Base-by-base conservation (phyloP, 768 basidiomycete species). In the Leccinum fibrillosum region DNA sequence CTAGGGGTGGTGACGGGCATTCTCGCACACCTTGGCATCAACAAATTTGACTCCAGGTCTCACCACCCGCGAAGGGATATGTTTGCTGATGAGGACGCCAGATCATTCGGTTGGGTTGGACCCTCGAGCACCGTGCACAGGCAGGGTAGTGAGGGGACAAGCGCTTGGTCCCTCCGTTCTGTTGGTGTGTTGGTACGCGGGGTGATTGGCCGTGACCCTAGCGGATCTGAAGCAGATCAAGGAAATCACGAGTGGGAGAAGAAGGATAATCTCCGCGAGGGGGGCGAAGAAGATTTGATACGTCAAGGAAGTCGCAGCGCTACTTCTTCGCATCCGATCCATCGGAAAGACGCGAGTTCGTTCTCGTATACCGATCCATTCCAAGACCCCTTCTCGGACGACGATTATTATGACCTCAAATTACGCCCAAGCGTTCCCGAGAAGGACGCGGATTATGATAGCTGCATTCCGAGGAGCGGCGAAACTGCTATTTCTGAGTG, bases 1-100 rank as follows among this genome's bases (percentile, higher is more conserved):
- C 30, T 52, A 8, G 48, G 57, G 5, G 42, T 55, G n/a, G 39
- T 73, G 19, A 58, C 45, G 8, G 63, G 55, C 32, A 28, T 69
- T 49, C 59, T 74, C n/a, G 51, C 63, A 51, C 54, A 52, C 23
- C 51, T 74, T n/a, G 66, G 71, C 32, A 47, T 72, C 56, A 54
- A 39, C 23, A 69, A 54, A 52, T 52, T 49, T 55, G 54, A 52
- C 11, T 55, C 53, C 15, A 37, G 6, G 9, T n/a, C 53, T 17
- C 54, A 5, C 28, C 65, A 55, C 9, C 72, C 70, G 54, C 78
- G 89, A 30, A 78, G 80, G 30, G 88, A 92, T 67, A 90, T 92
- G 82, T 80, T 91, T 34, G 88, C 84, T 4, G 89, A 92, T 55
- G 90, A 91, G 70, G 90, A 91, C 64, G 76, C 79, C 2, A 76